These are phyloP conservation scores for Rubia tinctorum DNA, from an alignment of 305 asterid species.

Conservation along the genomic window DNA sequence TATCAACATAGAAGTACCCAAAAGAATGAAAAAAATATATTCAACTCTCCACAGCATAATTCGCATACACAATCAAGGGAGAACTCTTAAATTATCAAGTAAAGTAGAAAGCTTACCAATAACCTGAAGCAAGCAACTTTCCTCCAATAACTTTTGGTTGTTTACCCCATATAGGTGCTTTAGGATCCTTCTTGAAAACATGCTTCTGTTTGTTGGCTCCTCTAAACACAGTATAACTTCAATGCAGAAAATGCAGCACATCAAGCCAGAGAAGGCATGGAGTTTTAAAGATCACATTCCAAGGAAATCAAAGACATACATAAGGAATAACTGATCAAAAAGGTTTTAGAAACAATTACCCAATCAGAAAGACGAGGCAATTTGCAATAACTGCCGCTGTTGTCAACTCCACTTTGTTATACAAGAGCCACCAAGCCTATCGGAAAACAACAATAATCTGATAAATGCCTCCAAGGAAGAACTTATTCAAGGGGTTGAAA, in stretches of 20 bases:
- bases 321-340: not conserved
- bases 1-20: not conserved
- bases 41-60: not conserved
- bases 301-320: not conserved
- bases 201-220: slow-evolving; percentile 98
- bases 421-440: slow-evolving; percentile 98
- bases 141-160: slow-evolving; percentile 96
- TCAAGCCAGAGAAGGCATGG: slow-evolving; percentile 19
- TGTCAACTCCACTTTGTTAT: slow-evolving; percentile 71
- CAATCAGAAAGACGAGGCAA: slow-evolving; percentile 71
- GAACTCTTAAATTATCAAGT: not conserved
- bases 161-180: slow-evolving; percentile 82
- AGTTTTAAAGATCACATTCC: slow-evolving; percentile 11
- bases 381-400: slow-evolving; percentile 70
- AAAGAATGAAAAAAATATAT: not conserved
- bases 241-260: slow-evolving; percentile 26
- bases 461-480: not conserved
- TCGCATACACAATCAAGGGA: not conserved
- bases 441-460: slow-evolving; percentile 17
- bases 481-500: not conserved
- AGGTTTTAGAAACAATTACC: slow-evolving; percentile 41
- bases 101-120: slow-evolving; percentile 54
- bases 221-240: slow-evolving; percentile 83
- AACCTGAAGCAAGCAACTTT: slow-evolving; percentile 95
- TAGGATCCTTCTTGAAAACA: slow-evolving; percentile 76